Conservation (phyloP, 495 filamentous ascomycete genomes). For the Hypoxylon cercidicola region DNA sequence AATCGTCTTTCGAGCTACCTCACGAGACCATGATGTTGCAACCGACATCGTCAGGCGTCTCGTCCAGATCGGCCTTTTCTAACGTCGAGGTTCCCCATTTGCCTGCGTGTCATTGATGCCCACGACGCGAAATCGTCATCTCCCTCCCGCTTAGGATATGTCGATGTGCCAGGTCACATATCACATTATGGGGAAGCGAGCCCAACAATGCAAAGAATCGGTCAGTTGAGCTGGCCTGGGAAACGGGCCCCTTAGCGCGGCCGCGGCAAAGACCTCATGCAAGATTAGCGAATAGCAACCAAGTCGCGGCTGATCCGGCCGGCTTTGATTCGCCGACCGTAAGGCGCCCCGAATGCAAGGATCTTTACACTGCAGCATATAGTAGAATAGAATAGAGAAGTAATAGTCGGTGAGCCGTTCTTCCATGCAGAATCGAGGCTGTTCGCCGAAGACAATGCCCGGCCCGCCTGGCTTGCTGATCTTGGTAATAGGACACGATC, state of each 20-base stretch:
- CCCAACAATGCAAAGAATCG: conserved; percentile 41
- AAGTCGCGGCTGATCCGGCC: conserved; percentile 41
- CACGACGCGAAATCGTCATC: conserved; percentile 33
- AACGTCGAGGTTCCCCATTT: conserved; percentile 23
- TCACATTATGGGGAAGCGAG: conserved; percentile 35
- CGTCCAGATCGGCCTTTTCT: conserved; percentile 39
- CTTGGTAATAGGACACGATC: background rate
- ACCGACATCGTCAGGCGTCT: conserved; percentile 16
- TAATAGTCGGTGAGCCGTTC: conserved; percentile 37
- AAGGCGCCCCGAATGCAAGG: conserved; percentile 35
- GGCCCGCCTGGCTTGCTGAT: conserved; percentile 3
- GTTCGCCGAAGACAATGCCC: conserved; percentile 5
- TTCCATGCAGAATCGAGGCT: conserved; percentile 23
- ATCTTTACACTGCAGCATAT: conserved; percentile 38
- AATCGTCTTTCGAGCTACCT: conserved; percentile 35
- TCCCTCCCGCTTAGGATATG: conserved; percentile 12
- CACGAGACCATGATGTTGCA: conserved; percentile 22
- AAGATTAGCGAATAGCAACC: conserved; percentile 38
- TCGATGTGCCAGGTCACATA: conserved; percentile 32
- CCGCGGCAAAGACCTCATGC: conserved; percentile 26
- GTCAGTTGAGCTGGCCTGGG: conserved; percentile 35
- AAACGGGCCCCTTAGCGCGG: conserved; percentile 36
- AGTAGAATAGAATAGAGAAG: conserved; percentile 18
- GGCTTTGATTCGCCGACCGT: conserved; percentile 24
- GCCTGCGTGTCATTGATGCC: conserved; percentile 28